These are phyloP conservation scores for Neofusicoccum cordaticola DNA, from an alignment of 2,329 filamentous ascomycete species.

Conservation along the genomic window DNA sequence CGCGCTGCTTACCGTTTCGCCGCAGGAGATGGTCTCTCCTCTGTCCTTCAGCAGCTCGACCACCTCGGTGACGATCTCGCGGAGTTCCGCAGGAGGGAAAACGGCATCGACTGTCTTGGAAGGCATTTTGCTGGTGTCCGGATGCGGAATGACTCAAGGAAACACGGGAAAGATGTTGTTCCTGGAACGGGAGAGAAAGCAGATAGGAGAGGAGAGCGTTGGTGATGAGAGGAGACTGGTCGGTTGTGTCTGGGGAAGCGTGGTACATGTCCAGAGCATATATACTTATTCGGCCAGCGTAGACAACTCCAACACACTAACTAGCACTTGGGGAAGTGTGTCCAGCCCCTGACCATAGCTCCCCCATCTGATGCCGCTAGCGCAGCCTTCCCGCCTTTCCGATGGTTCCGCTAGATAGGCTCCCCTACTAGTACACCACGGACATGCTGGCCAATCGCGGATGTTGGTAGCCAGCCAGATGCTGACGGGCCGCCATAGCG, in stretches of 20 bases:
- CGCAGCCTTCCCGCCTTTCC: constrained; percentile 11
- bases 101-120: neutral
- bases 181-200: neutral
- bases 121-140: neutral
- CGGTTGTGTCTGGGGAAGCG: neutral
- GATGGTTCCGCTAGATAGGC: constrained; percentile 5
- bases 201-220: neutral
- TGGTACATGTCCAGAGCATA: neutral
- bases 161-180: neutral
- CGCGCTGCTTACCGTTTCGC: constrained; percentile 52
- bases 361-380: constrained; percentile 13
- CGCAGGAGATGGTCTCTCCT: constrained; percentile 58
- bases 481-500: constrained; percentile 10
- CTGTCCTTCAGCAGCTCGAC: constrained; percentile 53
- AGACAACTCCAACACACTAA: constrained; percentile 2
- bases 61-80: constrained; percentile 48
- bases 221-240: neutral
- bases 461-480: neutral
- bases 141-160: neutral
- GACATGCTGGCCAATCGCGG: neutral
- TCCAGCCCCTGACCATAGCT: constrained; percentile 11
- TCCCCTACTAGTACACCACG: neutral
- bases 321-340: neutral
- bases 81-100: constrained; percentile 27
- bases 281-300: neutral